These are phyloP conservation scores for Vaccinium myrtillus DNA, from an alignment of 148 eudicot genomes.

Conservation along the genomic window DNA sequence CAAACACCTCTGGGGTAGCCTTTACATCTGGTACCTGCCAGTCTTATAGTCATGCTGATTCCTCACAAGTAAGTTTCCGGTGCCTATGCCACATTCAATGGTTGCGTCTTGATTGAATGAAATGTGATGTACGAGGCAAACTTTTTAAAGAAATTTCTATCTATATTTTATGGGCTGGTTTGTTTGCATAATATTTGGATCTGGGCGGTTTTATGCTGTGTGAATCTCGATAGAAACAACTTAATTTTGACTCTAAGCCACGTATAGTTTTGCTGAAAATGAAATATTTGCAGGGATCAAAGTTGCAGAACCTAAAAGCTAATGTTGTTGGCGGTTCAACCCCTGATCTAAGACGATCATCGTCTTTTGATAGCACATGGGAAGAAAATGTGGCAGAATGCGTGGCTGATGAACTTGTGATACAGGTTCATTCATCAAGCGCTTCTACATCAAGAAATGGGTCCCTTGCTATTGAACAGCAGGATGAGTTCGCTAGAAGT, in stretches of 20 bases:
- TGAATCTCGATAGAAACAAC: neutral
- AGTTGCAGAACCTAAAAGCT: constrained; percentile 47
- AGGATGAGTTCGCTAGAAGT: constrained; percentile 59
- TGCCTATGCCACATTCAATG: neutral
- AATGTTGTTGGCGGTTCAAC: constrained; percentile 40
- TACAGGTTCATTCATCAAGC: constrained; percentile 62
- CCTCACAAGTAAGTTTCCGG: constrained; percentile 57
- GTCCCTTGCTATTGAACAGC: constrained; percentile 48
- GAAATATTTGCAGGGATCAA: constrained; percentile 48
- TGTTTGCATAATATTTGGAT: constrained; percentile 1
- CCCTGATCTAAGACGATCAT: constrained; percentile 79
- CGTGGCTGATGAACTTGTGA: constrained; percentile 74
- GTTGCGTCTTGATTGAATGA: neutral
- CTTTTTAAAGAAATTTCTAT: neutral
- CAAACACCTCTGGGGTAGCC: constrained; percentile 49
- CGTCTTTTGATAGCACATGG: constrained; percentile 86
- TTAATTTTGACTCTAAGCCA: neutral
- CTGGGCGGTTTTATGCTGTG: neutral
- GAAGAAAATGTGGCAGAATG: constrained; percentile 92
- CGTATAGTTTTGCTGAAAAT: neutral
- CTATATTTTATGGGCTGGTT: neutral
- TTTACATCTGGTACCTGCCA: constrained; percentile 42
- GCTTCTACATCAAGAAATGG: constrained; percentile 41
- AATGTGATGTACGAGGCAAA: neutral
- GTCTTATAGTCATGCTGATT: constrained; percentile 41